These are phyloP conservation scores for Monilinia laxa DNA, from an alignment of 2,329 filamentous ascomycete species.

Conservation along the genomic window DNA sequence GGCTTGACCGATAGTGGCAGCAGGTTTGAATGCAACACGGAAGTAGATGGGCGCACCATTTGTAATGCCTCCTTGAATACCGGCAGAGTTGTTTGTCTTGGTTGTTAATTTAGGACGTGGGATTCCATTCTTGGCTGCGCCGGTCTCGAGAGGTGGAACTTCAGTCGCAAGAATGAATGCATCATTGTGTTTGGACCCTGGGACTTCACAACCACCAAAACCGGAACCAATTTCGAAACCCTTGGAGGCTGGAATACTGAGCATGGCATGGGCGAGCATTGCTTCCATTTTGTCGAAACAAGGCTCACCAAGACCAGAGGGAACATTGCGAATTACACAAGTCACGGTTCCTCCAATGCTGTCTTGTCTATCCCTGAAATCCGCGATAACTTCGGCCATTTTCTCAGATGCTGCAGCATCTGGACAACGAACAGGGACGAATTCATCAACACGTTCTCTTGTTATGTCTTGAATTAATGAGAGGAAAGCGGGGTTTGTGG, in stretches of 20 bases:
- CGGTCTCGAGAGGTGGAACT: constrained; percentile 46
- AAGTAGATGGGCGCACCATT: constrained; percentile 96
- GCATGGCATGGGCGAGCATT: constrained; percentile 86
- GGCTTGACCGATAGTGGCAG: constrained; percentile 87
- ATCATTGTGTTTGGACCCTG: constrained; percentile 91
- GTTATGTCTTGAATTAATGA: constrained; percentile 69
- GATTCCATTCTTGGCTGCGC: constrained; percentile 47
- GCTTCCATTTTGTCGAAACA: constrained; percentile 96
- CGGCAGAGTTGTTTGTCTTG: constrained; percentile 91
- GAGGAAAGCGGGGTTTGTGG: constrained; percentile 77
- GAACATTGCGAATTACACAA: constrained; percentile 85
- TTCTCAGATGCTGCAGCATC: constrained; percentile 59
- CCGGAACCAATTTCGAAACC: constrained; percentile 95
- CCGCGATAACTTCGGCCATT: constrained; percentile 79
- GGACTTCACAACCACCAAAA: constrained; percentile 81
- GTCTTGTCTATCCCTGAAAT: constrained; percentile 75
- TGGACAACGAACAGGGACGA: constrained; percentile 86
- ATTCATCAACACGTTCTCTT: constrained; percentile 74
- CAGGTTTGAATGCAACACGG: constrained; percentile 90
- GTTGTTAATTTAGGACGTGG: constrained; percentile 68
- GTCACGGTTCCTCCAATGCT: constrained; percentile 94
- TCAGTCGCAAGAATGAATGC: constrained; percentile 63
- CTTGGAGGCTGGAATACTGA: constrained; percentile 92
- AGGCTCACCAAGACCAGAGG: constrained; percentile 85
- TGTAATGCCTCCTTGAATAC: constrained; percentile 91